phyloP scores from a whole-genome alignment of 164 flowering plant species.

The Aristolochia fimbriata region DNA sequence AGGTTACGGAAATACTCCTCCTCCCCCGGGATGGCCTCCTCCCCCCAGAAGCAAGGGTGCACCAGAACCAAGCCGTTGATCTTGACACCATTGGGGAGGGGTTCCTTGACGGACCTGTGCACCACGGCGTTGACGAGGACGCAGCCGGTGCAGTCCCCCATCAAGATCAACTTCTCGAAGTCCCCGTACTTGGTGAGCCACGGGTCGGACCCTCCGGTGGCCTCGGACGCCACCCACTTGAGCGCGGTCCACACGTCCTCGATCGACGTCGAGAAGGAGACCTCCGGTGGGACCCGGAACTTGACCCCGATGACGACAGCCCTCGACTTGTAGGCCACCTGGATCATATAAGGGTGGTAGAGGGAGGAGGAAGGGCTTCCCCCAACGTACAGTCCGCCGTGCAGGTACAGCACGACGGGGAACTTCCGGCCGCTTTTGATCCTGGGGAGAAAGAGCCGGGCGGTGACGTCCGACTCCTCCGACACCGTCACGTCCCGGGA shows the following conservation, averaged over 20 bases:
- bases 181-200: conserved; percentile 36
- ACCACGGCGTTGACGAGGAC: conserved; percentile 30
- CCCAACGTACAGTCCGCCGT: conserved; percentile 41
- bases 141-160: conserved; percentile 56
- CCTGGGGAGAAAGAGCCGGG: conserved; percentile 7
- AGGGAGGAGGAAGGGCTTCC: conserved; percentile 30
- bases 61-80: neutral
- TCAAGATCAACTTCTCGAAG: conserved; percentile 26
- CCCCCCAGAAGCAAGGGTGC: neutral
- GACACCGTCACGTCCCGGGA: conserved; percentile 19
- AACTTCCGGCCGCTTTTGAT: conserved; percentile 5
- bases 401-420: conserved; percentile 41
- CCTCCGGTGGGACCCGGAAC: conserved; percentile 41
- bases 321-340: conserved; percentile 15
- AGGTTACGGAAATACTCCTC: neutral
- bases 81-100: conserved; percentile 14
- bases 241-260: conserved; percentile 47
- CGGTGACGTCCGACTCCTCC: conserved; percentile 2
- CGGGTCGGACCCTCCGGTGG: conserved; percentile 8
- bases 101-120: conserved; percentile 4
- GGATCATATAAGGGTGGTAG: conserved; percentile 19
- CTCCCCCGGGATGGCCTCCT: neutral
- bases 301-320: conserved; percentile 33
- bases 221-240: conserved; percentile 36
- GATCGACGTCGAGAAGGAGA: conserved; percentile 33